Conservation (phyloP, 768 basidiomycete genomes). For the Nevesoporus exiguus region DNA sequence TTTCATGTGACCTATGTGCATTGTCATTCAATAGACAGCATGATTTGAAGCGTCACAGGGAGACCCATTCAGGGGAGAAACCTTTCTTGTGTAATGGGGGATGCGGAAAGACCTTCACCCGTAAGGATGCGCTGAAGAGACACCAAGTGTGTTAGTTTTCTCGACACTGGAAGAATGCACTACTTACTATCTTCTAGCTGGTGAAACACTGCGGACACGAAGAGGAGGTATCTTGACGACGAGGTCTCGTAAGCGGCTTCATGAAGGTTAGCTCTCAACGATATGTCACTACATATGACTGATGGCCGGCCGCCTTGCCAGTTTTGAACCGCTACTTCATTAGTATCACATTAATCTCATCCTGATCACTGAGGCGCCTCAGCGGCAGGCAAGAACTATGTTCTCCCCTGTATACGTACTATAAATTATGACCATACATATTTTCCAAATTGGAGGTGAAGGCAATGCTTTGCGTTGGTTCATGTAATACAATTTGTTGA, state of each 20-base stretch:
- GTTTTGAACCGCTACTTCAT: constrained; percentile 22
- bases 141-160: constrained; percentile 58
- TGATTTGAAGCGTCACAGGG: constrained; percentile 79
- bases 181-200: constrained; percentile 42
- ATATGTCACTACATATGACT: constrained; percentile 16
- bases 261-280: constrained; percentile 15
- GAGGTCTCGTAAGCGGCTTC: constrained; percentile 16
- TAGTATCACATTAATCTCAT: constrained; percentile 24
- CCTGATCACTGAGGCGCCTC: constrained; percentile 17
- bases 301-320: constrained; percentile 15
- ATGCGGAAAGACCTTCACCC: constrained; percentile 83
- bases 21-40: constrained; percentile 85
- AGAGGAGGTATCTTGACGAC: constrained; percentile 40
- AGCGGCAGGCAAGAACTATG: constrained; percentile 17
- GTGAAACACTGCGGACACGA: constrained; percentile 77
- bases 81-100: constrained; percentile 81
- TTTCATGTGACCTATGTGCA: constrained; percentile 68
- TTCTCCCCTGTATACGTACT: constrained; percentile 26
- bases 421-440: constrained; percentile 29
- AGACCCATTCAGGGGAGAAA: constrained; percentile 84
- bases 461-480: constrained; percentile 3
- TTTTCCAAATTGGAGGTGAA: constrained; percentile 9
- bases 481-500: constrained; percentile 27
- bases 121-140: constrained; percentile 82
- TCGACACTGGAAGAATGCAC: constrained; percentile 3